Evolutionary conservation across 352 stramenopile genomes (phyloP).

Genomic region (Pythium plurisporium): DNA sequence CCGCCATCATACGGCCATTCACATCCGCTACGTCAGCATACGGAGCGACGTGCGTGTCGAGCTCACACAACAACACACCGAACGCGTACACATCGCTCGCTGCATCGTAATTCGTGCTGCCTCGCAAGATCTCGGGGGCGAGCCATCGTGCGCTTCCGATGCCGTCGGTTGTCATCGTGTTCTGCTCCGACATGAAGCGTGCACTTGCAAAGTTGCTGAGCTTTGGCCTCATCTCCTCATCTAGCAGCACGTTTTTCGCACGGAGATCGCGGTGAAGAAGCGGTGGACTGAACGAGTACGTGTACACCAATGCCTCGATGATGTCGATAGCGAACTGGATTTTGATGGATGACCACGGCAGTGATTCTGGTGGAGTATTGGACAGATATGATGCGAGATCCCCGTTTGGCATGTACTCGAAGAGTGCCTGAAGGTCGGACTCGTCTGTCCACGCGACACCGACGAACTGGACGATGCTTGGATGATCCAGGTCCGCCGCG

Average conservation of each 20-base stretch:
- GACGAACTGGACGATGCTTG: conserved; percentile 79
- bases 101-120: conserved; percentile 44
- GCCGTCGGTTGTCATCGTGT: conserved; percentile 43
- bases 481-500: conserved; percentile 52
- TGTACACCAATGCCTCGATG: conserved; percentile 58
- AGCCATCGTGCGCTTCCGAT: conserved; percentile 55
- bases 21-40: conserved; percentile 20
- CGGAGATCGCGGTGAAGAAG: conserved; percentile 62
- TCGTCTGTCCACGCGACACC: conserved; percentile 62
- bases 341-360: conserved; percentile 44
- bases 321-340: conserved; percentile 53
- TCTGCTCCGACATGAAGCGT: conserved; percentile 30
- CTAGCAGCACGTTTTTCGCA: conserved; percentile 51
- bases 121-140: conserved; percentile 45
- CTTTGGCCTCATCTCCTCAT: conserved; percentile 27
- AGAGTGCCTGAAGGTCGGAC: conserved; percentile 53
- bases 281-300: conserved; percentile 56
- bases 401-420: conserved; percentile 71
- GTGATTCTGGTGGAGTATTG: too few relatives aligned
- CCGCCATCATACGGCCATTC: conserved; percentile 29
- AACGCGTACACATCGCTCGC: conserved; percentile 47
- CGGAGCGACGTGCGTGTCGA: conserved; percentile 54
- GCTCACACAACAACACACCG: conserved; percentile 47
- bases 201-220: conserved; percentile 45
- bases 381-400: too few relatives aligned